Percentiles rank a stretch among this genome's conserved stretches.
These are phyloP conservation scores for Geotrichum phurueaensis DNA, from an alignment of 1,139 yeast genomes.

Conservation along the genomic window DNA sequence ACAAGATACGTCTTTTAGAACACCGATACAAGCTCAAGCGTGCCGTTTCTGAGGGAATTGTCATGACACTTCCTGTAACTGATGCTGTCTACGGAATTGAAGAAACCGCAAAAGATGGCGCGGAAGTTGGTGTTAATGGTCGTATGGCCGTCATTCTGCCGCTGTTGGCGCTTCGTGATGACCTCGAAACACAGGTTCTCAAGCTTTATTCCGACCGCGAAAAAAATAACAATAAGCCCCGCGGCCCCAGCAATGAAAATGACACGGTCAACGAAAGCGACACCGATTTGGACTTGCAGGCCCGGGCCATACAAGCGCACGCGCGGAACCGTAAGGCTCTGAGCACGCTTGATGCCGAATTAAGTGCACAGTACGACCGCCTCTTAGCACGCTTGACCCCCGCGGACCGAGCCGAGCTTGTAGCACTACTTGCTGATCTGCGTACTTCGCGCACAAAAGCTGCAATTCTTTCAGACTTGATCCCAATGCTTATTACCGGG, in stretches of 20 bases:
- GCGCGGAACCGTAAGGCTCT: neutral
- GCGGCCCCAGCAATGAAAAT: neutral
- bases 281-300: neutral
- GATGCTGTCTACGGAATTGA: slow-evolving; percentile 9
- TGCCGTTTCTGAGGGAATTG: slow-evolving; percentile 1
- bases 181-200: slow-evolving; percentile 12
- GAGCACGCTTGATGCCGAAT: neutral
- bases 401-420: neutral
- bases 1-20: neutral
- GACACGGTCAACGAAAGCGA: neutral
- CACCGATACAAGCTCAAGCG: slow-evolving; percentile 4
- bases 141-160: slow-evolving; percentile 6
- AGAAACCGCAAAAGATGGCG: neutral
- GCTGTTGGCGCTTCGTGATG: slow-evolving; percentile 13
- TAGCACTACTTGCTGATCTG: neutral
- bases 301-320: neutral
- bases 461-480: neutral
- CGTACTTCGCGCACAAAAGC: neutral
- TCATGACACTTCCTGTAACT: slow-evolving; percentile 1
- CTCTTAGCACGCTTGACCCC: neutral
- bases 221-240: neutral
- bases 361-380: neutral
- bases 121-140: neutral
- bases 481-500: slow-evolving; percentile 15
- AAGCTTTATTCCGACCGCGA: slow-evolving; percentile 1